These are phyloP conservation scores for Fusarium gaditjirri DNA, from an alignment of 2,329 filamentous ascomycete genomes.

Conservation along the genomic window DNA sequence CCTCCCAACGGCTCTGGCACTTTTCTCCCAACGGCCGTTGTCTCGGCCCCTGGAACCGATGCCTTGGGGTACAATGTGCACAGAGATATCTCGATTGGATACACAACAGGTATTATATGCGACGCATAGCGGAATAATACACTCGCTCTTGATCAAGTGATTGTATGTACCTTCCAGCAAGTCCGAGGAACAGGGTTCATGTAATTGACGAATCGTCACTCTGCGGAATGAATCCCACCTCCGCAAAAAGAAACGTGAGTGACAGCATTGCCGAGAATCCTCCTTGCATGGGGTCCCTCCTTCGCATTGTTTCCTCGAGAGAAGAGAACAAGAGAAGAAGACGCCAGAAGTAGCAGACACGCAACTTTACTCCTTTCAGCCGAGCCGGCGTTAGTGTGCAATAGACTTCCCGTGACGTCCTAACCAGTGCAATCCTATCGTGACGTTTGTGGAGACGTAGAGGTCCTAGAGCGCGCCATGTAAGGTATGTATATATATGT, in stretches of 20 bases:
- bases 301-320: not conserved
- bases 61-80: not conserved
- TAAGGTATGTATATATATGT: not conserved
- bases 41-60: not conserved
- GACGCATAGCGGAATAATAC: not conserved
- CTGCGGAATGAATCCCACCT: not conserved
- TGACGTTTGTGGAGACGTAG: not conserved
- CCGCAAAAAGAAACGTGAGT: conserved; percentile 18
- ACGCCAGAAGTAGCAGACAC: not conserved
- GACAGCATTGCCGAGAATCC: not conserved
- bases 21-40: not conserved
- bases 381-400: not conserved
- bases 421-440: not conserved
- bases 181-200: not conserved
- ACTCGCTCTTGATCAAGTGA: conserved; percentile 12
- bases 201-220: not conserved
- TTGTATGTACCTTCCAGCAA: not conserved
- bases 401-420: not conserved
- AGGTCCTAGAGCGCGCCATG: not conserved
- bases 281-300: conserved; percentile 7
- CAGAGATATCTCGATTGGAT: not conserved
- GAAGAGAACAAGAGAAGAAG: not conserved
- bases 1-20: conserved; percentile 2
- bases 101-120: not conserved
- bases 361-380: not conserved